A percentile compares a stretch with the other conserved stretches of the same genome.
phyloP scores from a whole-genome alignment of 2,329 filamentous ascomycete species.

The Scedosporium dehoogii region DNA sequence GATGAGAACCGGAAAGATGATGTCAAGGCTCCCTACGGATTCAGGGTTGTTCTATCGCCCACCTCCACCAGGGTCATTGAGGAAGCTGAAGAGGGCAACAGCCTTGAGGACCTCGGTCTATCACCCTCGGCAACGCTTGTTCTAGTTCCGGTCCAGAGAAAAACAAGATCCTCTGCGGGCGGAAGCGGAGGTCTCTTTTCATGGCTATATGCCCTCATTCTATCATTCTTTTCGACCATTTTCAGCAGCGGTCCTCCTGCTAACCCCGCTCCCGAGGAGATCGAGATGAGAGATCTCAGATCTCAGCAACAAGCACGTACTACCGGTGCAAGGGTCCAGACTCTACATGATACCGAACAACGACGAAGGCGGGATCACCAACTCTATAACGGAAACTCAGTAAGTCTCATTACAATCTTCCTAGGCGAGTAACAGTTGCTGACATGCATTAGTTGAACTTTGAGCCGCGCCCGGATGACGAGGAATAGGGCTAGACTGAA shows the following conservation, averaged over 20 bases:
- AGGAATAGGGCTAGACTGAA: constrained; percentile 23
- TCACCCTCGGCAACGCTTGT: constrained; percentile 75
- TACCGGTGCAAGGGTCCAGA: constrained; percentile 33
- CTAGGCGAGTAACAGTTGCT: constrained; percentile 12
- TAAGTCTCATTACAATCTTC: constrained; percentile 30
- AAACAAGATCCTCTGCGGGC: constrained; percentile 29
- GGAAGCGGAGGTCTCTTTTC: background rate
- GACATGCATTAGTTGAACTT: constrained; percentile 49
- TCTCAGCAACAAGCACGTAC: constrained; percentile 9
- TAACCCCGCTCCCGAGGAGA: background rate
- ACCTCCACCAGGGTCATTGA: constrained; percentile 66
- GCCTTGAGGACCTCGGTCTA: constrained; percentile 60
- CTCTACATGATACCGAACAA: constrained; percentile 22
- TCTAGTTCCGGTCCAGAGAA: constrained; percentile 57
- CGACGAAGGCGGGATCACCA: constrained; percentile 50
- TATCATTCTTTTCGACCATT: constrained; percentile 1
- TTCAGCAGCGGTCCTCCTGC: background rate
- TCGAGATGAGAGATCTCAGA: background rate
- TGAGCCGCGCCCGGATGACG: constrained; percentile 53
- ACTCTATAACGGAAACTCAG: constrained; percentile 87
- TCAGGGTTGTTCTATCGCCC: constrained; percentile 76
- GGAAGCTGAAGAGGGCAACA: constrained; percentile 61
- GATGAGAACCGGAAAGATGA: constrained; percentile 50
- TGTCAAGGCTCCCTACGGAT: constrained; percentile 56
- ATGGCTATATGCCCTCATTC: constrained; percentile 2